Evolutionary conservation across 208 protist species (phyloP).

Genomic region (Giardia duodenalis): DNA sequence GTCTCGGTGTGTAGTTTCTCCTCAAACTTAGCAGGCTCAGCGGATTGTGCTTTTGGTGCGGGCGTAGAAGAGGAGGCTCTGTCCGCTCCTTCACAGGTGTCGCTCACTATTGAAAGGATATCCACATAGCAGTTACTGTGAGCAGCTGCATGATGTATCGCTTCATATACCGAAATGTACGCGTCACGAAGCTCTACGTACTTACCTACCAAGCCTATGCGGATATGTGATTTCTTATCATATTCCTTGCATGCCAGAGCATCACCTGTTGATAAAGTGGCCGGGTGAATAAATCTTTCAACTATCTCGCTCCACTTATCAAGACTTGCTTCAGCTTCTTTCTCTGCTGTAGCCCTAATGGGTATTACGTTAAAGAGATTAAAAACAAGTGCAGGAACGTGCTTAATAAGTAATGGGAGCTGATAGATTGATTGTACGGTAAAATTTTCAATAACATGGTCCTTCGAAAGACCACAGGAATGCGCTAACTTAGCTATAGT

Average conservation of each 20-base stretch:
- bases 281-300: conserved; percentile 38
- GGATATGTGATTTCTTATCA: background rate
- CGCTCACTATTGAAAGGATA: conserved; percentile 69
- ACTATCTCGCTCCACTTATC: conserved; percentile 55
- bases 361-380: background rate
- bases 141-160: conserved; percentile 63
- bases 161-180: conserved; percentile 75
- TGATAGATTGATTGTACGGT: conserved; percentile 1
- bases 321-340: no score
- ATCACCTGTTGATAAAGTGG: conserved; percentile 45
- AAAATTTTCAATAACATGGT: background rate
- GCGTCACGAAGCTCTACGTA: conserved; percentile 77
- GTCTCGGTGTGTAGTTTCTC: no score
- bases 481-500: conserved; percentile 71
- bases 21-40: no score
- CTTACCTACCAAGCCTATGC: conserved; percentile 92
- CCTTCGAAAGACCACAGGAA: conserved; percentile 75
- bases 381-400: background rate
- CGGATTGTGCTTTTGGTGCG: no score
- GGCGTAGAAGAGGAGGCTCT: no score
- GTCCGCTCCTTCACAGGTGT: conserved; percentile 57
- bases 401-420: background rate
- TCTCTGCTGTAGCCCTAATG: background rate
- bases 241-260: background rate
- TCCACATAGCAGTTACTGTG: conserved; percentile 66